Percentiles rank a stretch among this genome's conserved stretches.
Conservation (phyloP, 306 rosid species). For the Acacia acuminata region DNA sequence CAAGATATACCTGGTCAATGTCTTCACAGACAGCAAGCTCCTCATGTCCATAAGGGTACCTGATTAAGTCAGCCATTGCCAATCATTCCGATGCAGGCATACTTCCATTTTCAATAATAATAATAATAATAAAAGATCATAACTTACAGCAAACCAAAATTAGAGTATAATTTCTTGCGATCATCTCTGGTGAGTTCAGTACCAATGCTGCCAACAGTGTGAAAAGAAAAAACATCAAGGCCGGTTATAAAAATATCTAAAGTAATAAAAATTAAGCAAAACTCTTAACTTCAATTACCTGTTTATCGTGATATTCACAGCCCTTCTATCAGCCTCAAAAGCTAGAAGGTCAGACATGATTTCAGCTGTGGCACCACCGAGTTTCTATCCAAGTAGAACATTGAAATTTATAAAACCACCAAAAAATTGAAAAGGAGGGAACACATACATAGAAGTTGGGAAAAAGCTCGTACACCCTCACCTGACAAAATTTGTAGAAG, state of each 20-base stretch:
- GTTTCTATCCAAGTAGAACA: conserved; percentile 62
- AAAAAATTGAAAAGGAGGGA: neutral
- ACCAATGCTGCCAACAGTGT: conserved; percentile 69
- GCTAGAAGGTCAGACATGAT: conserved; percentile 98
- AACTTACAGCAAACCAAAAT: conserved; percentile 93
- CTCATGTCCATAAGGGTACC: conserved; percentile 96
- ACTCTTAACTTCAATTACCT: conserved; percentile 50
- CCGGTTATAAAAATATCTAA: conserved; percentile 13
- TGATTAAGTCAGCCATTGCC: conserved; percentile 35
- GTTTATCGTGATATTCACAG: conserved; percentile 90
- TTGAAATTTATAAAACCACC: conserved; percentile 30
- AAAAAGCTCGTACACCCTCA: conserved; percentile 31
- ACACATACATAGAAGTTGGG: neutral
- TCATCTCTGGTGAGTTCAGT: conserved; percentile 99
- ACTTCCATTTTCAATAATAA: neutral
- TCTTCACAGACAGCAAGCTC: conserved; percentile 95
- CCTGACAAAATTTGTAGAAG: conserved; percentile 95
- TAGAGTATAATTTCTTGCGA: conserved; percentile 86
- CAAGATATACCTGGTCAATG: conserved; percentile 83
- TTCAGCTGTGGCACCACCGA: conserved; percentile 97
- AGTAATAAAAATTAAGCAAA: conserved; percentile 1
- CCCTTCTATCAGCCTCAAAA: conserved; percentile 99
- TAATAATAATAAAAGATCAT: neutral
- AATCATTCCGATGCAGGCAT: conserved; percentile 29
- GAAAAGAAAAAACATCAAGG: conserved; percentile 26